Evolutionary conservation across 345 rosid species (phyloP), one percentile per base, ranked within the genome.

Genomic region (Erysimum cheiranthoides): DNA sequence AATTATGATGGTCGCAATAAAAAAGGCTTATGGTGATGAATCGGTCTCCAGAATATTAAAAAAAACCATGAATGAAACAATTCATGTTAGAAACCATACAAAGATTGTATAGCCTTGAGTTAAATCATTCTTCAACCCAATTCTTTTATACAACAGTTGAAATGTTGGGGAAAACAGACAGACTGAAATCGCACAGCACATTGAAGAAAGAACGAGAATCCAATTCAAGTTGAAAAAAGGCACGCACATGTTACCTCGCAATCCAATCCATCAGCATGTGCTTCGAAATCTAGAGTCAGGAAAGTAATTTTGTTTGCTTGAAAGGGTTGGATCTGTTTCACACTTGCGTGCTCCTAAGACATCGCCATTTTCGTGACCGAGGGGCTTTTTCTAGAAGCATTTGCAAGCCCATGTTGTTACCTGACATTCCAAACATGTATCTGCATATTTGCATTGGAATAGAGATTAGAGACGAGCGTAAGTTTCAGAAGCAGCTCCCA

Each of bases 301-400:
- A 68, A 57, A 69, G 73, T 50, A 63, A 59, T 72, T 71, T 39
- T 51, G 54, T 45, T 63, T 43, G 36, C 63, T 46, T 25, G 64
- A 54, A 75, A 47, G 28, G 17, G 38, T 2, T 46, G 46, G 52
- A 27, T 49, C 45, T 31, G 51, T 68, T 77, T 87, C 87, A 83
- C 70, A 86, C 87, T 84, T 87, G 96, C 2, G 88, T 81, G 77
- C 96, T 96, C 68, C 87, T 69, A 59, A 88, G 86, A 71, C 97
- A 96, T 86, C 93, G 88, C 96, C 89, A 86, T 66, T 82, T 94
- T 78, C 86, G 74, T 57, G 79, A 73, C 45, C 77, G 83, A 49
- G 96, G 86, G 40, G 81, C 84, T 79, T 87, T 89, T 71, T 96
- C 99, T 66, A 96, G 76, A 34, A 93, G 87, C 90, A 96, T 82